Percentiles rank a stretch among this genome's conserved stretches.
These are phyloP conservation scores for Aspergillus tanneri DNA, from an alignment of 2,329 filamentous ascomycete species.

Conservation along the genomic window DNA sequence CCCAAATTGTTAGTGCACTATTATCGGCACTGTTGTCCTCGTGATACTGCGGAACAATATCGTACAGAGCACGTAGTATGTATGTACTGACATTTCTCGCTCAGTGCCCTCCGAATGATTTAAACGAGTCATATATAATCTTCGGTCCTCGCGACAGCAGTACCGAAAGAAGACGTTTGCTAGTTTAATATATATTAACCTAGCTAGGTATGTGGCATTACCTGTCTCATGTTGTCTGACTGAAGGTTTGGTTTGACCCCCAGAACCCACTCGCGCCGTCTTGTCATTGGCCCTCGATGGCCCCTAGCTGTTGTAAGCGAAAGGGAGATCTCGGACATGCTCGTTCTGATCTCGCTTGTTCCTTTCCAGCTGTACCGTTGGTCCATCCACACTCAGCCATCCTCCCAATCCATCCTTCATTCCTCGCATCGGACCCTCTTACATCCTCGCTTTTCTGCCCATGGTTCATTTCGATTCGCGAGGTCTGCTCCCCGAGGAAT, in stretches of 20 bases:
- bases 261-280: neutral
- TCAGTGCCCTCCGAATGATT: no score
- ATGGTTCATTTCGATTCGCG: constrained; percentile 26
- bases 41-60: no score
- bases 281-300: constrained; percentile 1
- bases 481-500: constrained; percentile 15
- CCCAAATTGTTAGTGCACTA: no score
- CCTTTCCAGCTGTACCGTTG: constrained; percentile 31
- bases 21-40: no score
- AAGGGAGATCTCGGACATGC: constrained; percentile 31
- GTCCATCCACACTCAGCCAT: constrained; percentile 18
- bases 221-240: neutral
- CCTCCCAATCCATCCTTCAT: constrained; percentile 3
- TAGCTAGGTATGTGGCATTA: no score
- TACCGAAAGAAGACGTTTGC: no score
- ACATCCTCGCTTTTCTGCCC: constrained; percentile 10
- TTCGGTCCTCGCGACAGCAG: no score
- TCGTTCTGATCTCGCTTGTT: constrained; percentile 30
- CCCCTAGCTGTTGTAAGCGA: constrained; percentile 15
- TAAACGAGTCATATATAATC: no score
- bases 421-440: constrained; percentile 8
- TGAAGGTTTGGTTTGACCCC: neutral
- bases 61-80: no score
- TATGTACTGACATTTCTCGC: no score
- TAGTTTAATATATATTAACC: no score